Evolutionary conservation across 208 protist species (phyloP).

Genomic region (Acanthamoeba lenticulata): DNA sequence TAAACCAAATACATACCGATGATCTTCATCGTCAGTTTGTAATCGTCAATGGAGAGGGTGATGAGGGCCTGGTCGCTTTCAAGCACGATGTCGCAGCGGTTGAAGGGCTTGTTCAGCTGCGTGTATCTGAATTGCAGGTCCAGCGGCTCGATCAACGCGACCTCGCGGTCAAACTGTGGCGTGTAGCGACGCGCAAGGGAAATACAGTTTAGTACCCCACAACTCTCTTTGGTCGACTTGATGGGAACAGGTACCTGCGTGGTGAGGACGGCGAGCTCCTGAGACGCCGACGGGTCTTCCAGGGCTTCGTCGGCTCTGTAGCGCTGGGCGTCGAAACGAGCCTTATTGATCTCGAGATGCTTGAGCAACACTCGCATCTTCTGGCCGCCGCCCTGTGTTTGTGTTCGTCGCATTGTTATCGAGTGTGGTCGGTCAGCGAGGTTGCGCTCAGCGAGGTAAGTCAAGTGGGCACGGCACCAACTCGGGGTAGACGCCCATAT

Average conservation of each 20-base stretch:
- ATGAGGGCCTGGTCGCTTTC: slow-evolving; percentile 36
- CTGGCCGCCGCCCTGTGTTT: slow-evolving; percentile 17
- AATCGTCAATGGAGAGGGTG: slow-evolving; percentile 61
- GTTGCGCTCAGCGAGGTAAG: too few relatives aligned
- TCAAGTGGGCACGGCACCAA: background rate
- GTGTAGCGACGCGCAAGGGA: background rate
- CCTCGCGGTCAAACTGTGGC: slow-evolving; percentile 30
- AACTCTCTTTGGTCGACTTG: background rate
- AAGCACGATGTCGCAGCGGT: slow-evolving; percentile 44
- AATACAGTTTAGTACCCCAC: background rate
- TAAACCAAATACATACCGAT: background rate
- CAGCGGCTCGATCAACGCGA: slow-evolving; percentile 36
- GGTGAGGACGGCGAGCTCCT: background rate
- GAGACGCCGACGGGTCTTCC: background rate
- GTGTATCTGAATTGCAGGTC: slow-evolving; percentile 53
- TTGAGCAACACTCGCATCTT: slow-evolving; percentile 10
- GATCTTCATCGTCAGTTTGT: slow-evolving; percentile 44
- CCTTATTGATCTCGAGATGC: slow-evolving; percentile 3
- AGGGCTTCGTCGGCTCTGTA: slow-evolving; percentile 6
- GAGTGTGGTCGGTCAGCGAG: too few relatives aligned
- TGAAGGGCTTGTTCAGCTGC: slow-evolving; percentile 28
- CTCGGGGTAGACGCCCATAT: slow-evolving; percentile 17
- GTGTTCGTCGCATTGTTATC: too few relatives aligned
- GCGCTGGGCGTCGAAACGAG: background rate
- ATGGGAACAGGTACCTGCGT: background rate